Percentiles rank a stretch among this genome's conserved stretches.
phyloP scores from a whole-genome alignment of 2,329 filamentous ascomycete genomes.

The Pseudocercospora ulei region DNA sequence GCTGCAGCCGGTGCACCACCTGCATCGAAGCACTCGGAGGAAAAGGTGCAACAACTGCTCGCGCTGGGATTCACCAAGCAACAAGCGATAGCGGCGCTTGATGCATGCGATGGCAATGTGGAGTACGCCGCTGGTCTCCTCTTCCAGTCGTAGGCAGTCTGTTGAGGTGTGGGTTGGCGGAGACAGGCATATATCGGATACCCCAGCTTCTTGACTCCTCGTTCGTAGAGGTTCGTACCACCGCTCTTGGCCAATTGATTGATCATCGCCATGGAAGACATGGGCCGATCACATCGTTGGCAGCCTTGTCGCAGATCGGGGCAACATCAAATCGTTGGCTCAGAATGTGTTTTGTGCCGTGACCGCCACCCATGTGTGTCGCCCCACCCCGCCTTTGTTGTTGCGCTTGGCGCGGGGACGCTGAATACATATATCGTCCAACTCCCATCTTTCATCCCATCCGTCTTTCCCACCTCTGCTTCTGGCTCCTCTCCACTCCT shows the following conservation, averaged over 20 bases:
- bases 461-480: too few relatives aligned
- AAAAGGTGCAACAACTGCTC: constrained; percentile 65
- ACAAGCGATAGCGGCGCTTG: constrained; percentile 68
- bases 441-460: too few relatives aligned
- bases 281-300: too few relatives aligned
- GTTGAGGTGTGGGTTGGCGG: not conserved
- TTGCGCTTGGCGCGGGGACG: too few relatives aligned
- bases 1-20: constrained; percentile 16
- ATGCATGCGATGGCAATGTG: constrained; percentile 74
- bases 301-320: too few relatives aligned
- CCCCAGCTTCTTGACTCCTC: constrained; percentile 8
- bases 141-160: constrained; percentile 36
- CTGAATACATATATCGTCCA: too few relatives aligned
- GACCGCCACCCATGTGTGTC: too few relatives aligned
- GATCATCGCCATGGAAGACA: not conserved
- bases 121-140: constrained; percentile 79
- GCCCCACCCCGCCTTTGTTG: too few relatives aligned
- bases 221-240: constrained; percentile 1
- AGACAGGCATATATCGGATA: constrained; percentile 6
- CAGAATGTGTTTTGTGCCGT: not conserved
- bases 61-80: constrained; percentile 67
- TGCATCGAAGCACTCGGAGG: constrained; percentile 43
- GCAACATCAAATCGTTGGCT: not conserved
- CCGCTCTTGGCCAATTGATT: constrained; percentile 1
- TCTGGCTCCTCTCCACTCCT: too few relatives aligned